A percentile compares a stretch with the other conserved stretches of the same genome.
Evolutionary conservation across 2,329 filamentous ascomycete species (phyloP).

Genomic region (Penicillium sp.): DNA sequence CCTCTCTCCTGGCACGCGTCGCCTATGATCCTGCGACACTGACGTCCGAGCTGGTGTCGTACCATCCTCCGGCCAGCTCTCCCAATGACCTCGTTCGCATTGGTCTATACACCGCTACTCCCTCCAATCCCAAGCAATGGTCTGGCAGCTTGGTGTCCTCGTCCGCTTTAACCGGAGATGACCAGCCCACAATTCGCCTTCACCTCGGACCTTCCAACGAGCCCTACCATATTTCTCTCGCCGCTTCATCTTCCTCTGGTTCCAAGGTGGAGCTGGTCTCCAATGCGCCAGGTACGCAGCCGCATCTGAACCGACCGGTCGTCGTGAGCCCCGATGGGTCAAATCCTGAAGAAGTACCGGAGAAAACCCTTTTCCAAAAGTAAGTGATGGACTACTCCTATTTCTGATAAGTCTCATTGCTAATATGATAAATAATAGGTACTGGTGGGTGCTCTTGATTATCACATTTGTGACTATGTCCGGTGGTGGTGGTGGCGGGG

Average conservation of each 20-base stretch:
- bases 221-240: constrained; percentile 43
- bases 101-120: constrained; percentile 48
- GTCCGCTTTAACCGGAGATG: constrained; percentile 30
- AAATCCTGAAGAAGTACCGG: constrained; percentile 37
- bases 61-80: constrained; percentile 35
- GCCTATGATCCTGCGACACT: constrained; percentile 42
- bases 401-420: not conserved
- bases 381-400: constrained; percentile 21
- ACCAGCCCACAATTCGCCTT: constrained; percentile 38
- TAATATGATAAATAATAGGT: constrained; percentile 29
- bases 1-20: constrained; percentile 41
- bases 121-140: constrained; percentile 39
- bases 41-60: constrained; percentile 39
- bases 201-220: constrained; percentile 40
- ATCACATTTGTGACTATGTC: constrained; percentile 44
- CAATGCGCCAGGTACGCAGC: constrained; percentile 32
- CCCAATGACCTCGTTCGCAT: constrained; percentile 54
- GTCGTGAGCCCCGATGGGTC: constrained; percentile 41
- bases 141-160: constrained; percentile 42
- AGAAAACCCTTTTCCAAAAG: constrained; percentile 49
- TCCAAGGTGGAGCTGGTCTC: constrained; percentile 37
- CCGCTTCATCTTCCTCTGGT: constrained; percentile 19
- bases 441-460: constrained; percentile 50
- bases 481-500: constrained; percentile 35
- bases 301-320: constrained; percentile 43